Evolutionary conservation across 2,329 filamentous ascomycete genomes (phyloP).

Genomic region (Beauveria sp.): DNA sequence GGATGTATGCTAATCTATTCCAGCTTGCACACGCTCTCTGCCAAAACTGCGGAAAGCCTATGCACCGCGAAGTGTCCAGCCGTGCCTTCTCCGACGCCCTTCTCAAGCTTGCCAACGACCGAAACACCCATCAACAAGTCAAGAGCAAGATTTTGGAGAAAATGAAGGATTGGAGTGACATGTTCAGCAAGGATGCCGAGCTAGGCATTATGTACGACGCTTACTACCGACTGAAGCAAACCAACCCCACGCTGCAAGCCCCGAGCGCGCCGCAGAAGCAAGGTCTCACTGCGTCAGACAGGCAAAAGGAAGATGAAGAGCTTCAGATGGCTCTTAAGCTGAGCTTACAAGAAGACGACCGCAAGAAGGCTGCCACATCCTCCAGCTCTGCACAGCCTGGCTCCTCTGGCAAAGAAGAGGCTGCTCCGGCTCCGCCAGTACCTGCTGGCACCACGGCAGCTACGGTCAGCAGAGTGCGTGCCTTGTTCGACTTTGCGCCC

Average conservation of each 20-base stretch:
- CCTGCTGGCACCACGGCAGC: constrained; percentile 86
- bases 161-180: constrained; percentile 93
- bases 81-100: constrained; percentile 92
- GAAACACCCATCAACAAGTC: constrained; percentile 93
- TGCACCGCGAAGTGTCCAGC: constrained; percentile 85
- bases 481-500: constrained; percentile 89
- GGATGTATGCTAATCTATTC: constrained; percentile 10
- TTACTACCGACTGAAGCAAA: constrained; percentile 74
- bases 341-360: constrained; percentile 80
- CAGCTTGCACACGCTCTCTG: constrained; percentile 84
- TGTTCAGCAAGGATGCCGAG: constrained; percentile 84
- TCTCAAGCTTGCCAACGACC: constrained; percentile 81
- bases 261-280: constrained; percentile 92
- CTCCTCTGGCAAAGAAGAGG: constrained; percentile 32
- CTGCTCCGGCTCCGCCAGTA: constrained; percentile 47
- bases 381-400: constrained; percentile 24
- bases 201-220: constrained; percentile 97
- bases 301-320: constrained; percentile 94
- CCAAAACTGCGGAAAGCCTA: constrained; percentile 79
- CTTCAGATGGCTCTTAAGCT: constrained; percentile 91
- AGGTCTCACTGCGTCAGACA: constrained; percentile 79
- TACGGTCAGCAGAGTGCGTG: constrained; percentile 88
- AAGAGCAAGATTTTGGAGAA: constrained; percentile 95
- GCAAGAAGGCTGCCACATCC: constrained; percentile 42
- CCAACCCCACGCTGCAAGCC: constrained; percentile 81